Evolutionary conservation across 2,329 filamentous ascomycete species (phyloP), one percentile per base, ranked within the genome.

Genomic region (Cladosporium halotolerans): DNA sequence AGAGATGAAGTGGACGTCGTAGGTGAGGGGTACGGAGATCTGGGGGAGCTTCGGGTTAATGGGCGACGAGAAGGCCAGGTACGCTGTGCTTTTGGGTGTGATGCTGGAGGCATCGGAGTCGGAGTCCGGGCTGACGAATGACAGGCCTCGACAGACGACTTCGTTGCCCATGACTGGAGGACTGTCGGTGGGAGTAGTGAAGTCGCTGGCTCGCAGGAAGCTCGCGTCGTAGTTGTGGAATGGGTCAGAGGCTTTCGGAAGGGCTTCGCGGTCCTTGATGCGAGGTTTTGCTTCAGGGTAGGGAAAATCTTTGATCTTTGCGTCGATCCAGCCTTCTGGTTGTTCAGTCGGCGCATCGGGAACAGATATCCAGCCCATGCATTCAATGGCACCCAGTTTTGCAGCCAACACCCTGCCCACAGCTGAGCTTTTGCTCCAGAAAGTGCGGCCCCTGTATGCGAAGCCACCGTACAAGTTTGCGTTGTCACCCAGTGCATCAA

Each of bases 341-440:
- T 56, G 48, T 9, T 64, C 55, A 18, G 63, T 57, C 36, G 70
- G 66, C 9, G 66, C 63, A 16, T 40, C 47, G 16, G 58, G 57
- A 6, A 74, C 68, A 8, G 70, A 71, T 4, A 80, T 69, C 79
- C 79, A 82, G 6, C 78, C 79, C 76, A 81, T 79, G 54, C 75
- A 79, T 48, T 78, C 76, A 34, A 68, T 66, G 5, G 73, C 71
- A 11, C 69, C 73, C 7, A 70, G 63, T 28, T 72, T 50, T 40
- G 74, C 71, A 33, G 75, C 74, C 28, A 83, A 55, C 1, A 82
- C 76, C 28, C 78, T 72, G 0, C 76, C 77, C n/a, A 80, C 71
- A 32, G 82, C 69, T 38, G 74, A 79, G 41, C 69, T 69, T 61
- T 80, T 81, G 61, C 78, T 81, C 79, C 79, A 83, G 72, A 76